Evolutionary conservation across 768 basidiomycete species (phyloP), one percentile per base, ranked within the genome.

Genomic region (Boletus edulis): DNA sequence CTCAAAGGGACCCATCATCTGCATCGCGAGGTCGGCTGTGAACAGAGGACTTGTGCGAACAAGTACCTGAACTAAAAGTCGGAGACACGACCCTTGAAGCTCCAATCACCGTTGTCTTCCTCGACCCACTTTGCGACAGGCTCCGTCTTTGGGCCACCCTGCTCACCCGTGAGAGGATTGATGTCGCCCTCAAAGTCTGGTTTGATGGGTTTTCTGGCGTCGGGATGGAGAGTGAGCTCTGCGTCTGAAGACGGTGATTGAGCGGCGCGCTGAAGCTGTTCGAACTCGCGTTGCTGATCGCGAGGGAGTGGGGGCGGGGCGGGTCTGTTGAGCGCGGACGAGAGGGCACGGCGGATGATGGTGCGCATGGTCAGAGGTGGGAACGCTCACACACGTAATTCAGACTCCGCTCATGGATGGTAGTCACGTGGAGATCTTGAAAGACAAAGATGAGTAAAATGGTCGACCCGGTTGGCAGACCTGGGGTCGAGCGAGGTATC

Each of bases 71-170:
- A 24, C 59, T 70, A 94, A 71, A 94, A 94, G 75, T 94, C 92
- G 18, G 90, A 89, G 27, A 91, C 91, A 22, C 91, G 78, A 12
- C 93, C 93, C 63, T 90, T 91, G 75, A 87, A 91, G 61, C 91
- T 94, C 93, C 93, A 95, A 65, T 94, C 93, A 3, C 88, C 87
- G 43, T 79, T 77, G 37, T 77, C 72, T 49, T 72, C 71, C 7
- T 70, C 64, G 17, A 73, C 75, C 83, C 84, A 86, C 48, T 74
- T 79, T 35, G 73, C 67, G 11, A 94, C 80, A 14, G 94, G 94
- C 67, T 96, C 94, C 31, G 76, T 78, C 75, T 94, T 95, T 20
- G 94, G 94, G 0, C 94, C 94, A 0, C 90, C 91, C 45, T 80
- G 73, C 70, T 96, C 94, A 13, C 94, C 94, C 3, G 94, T 96